Percentiles rank a stretch among this genome's conserved stretches.
Conservation (phyloP, 768 basidiomycete genomes). For the Lentinula sp. region DNA sequence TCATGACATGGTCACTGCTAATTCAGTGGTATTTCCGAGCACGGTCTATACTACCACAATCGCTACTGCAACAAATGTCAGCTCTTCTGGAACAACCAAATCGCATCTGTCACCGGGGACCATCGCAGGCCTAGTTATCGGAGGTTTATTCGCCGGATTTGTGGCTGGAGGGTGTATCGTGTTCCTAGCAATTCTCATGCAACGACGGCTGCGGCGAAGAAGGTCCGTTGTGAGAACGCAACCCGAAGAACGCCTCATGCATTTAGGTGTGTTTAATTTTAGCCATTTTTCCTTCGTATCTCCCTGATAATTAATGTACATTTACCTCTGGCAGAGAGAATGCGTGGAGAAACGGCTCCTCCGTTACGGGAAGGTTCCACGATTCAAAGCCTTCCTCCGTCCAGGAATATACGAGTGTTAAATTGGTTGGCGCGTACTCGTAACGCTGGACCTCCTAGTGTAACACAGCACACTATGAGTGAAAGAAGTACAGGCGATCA, state of each 20-base stretch:
- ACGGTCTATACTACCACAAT: constrained; percentile 42
- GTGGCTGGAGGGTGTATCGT: background rate
- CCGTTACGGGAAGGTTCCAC: background rate
- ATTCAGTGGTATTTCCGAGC: constrained; percentile 20
- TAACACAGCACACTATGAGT: background rate
- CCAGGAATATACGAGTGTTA: constrained; percentile 1
- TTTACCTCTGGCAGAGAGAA: background rate
- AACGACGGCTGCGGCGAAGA: constrained; percentile 1
- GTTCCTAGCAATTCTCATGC: background rate
- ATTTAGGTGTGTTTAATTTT: background rate
- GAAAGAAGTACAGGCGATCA: background rate
- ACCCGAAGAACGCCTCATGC: constrained; percentile 4
- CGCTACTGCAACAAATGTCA: background rate
- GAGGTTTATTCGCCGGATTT: constrained; percentile 1
- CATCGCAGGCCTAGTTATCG: constrained; percentile 1
- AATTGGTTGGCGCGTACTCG: constrained; percentile 2
- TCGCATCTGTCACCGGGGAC: background rate
- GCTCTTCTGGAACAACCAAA: background rate
- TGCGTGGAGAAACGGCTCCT: constrained; percentile 1
- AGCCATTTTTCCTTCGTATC: background rate
- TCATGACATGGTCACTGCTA: background rate
- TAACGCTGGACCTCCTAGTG: constrained; percentile 1
- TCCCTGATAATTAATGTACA: background rate
- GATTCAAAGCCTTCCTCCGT: constrained; percentile 5
- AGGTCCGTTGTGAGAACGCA: constrained; percentile 2